Percentiles rank a stretch among this genome's conserved stretches.
phyloP scores from a whole-genome alignment of 2,329 filamentous ascomycete species.

The Fonsecaea nubica region DNA sequence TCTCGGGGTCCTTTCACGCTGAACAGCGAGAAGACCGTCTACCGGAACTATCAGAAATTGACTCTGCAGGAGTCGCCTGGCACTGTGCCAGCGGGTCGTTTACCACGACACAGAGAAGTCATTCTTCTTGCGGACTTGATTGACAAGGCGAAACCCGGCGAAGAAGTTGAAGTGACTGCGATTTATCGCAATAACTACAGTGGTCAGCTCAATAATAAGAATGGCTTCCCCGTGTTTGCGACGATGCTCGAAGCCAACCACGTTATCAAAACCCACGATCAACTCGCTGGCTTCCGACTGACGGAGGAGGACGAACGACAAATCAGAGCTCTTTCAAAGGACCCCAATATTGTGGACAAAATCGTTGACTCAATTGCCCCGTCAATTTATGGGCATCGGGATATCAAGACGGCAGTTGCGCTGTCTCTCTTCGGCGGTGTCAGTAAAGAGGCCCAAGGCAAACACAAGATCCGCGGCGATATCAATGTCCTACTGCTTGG shows the following conservation, averaged over 20 bases:
- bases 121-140: slow-evolving; percentile 97
- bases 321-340: slow-evolving; percentile 85
- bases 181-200: slow-evolving; percentile 99
- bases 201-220: slow-evolving; percentile 96
- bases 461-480: slow-evolving; percentile 90
- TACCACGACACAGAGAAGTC: slow-evolving; percentile 91
- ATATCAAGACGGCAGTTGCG: slow-evolving; percentile 96
- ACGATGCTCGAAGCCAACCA: slow-evolving; percentile 98
- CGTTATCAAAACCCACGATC: slow-evolving; percentile 94
- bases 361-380: slow-evolving; percentile 92
- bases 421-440: slow-evolving; percentile 95
- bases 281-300: slow-evolving; percentile 93
- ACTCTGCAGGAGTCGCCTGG: slow-evolving; percentile 97
- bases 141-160: slow-evolving; percentile 93
- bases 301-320: slow-evolving; percentile 93
- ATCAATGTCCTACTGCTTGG: slow-evolving; percentile 97
- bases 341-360: slow-evolving; percentile 91
- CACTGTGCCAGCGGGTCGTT: slow-evolving; percentile 91
- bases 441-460: slow-evolving; percentile 85
- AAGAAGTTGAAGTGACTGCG: slow-evolving; percentile 96
- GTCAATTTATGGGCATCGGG: slow-evolving; percentile 94
- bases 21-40: slow-evolving; percentile 97
- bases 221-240: slow-evolving; percentile 97
- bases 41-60: slow-evolving; percentile 97
- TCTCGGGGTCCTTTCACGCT: slow-evolving; percentile 92